Conservation (phyloP, 495 filamentous ascomycete genomes). For the Trichoderma orchidacearum region DNA sequence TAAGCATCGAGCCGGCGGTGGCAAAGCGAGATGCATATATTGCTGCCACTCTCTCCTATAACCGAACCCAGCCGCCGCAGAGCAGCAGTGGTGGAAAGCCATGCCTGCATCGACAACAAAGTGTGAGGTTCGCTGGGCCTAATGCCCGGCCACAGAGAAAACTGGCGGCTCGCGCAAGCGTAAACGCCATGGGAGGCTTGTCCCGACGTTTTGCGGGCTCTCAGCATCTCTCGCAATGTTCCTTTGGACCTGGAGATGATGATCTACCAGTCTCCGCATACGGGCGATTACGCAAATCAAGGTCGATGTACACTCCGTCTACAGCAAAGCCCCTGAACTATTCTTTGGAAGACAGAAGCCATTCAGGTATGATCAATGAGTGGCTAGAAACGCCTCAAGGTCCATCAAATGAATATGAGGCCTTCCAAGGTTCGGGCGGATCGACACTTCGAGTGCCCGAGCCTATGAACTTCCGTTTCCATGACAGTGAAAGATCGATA, state of each 20-base stretch:
- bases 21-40: conserved; percentile 49
- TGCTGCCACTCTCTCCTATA: conserved; percentile 55
- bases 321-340: conserved; percentile 25
- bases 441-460: conserved; percentile 26
- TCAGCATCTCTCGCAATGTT: conserved; percentile 1
- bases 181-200: not conserved
- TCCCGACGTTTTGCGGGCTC: not conserved
- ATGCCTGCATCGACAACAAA: conserved; percentile 26
- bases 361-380: conserved; percentile 5
- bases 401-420: conserved; percentile 7
- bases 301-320: conserved; percentile 48
- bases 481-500: conserved; percentile 14
- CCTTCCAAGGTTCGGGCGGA: not conserved
- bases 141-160: not conserved
- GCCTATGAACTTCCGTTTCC: conserved; percentile 50
- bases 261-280: conserved; percentile 61
- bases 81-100: conserved; percentile 8
- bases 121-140: conserved; percentile 41
- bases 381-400: conserved; percentile 2
- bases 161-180: not conserved
- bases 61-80: conserved; percentile 36
- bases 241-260: conserved; percentile 45
- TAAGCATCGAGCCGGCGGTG: conserved; percentile 39
- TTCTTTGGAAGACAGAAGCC: conserved; percentile 8
- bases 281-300: conserved; percentile 57